Percentiles rank a stretch among this genome's conserved stretches.
Evolutionary conservation across 768 basidiomycete genomes (phyloP).

Genomic region (Cystofilobasidium ferigula): DNA sequence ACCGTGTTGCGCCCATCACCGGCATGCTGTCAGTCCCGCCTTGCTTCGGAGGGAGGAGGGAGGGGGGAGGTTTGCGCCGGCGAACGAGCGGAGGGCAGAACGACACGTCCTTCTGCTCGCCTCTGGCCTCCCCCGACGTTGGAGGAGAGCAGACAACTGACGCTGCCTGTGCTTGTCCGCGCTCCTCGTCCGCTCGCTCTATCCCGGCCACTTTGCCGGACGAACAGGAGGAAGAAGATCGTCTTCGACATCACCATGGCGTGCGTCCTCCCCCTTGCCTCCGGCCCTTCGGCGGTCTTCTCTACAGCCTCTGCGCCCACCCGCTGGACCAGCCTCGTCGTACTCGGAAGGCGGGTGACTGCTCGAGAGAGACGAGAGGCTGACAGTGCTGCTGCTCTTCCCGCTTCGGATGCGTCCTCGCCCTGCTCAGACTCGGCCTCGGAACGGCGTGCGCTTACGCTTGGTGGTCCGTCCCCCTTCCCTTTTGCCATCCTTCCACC

Average conservation of each 20-base stretch:
- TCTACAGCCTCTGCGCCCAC: too few relatives aligned
- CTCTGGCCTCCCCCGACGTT: too few relatives aligned
- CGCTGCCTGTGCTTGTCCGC: too few relatives aligned
- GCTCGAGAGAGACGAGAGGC: too few relatives aligned
- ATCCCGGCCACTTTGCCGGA: background rate
- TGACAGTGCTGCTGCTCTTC: background rate
- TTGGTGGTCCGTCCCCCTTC: background rate
- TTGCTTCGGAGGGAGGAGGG: background rate
- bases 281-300: background rate
- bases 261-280: background rate
- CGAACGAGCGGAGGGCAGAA: too few relatives aligned
- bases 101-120: too few relatives aligned
- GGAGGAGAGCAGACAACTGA: too few relatives aligned
- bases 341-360: too few relatives aligned
- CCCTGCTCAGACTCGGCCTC: background rate
- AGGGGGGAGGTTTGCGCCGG: too few relatives aligned
- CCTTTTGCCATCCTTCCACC: background rate
- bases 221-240: background rate
- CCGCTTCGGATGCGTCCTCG: background rate
- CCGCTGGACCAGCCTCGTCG: too few relatives aligned
- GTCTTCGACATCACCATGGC: background rate
- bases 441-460: background rate
- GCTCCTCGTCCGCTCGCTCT: background rate
- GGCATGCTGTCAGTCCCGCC: background rate
- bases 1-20: conserved; percentile 2